A percentile compares a stretch with the other conserved stretches of the same genome.
phyloP scores from a whole-genome alignment of 345 rosid species.

The Cardiospermum halicacabum region DNA sequence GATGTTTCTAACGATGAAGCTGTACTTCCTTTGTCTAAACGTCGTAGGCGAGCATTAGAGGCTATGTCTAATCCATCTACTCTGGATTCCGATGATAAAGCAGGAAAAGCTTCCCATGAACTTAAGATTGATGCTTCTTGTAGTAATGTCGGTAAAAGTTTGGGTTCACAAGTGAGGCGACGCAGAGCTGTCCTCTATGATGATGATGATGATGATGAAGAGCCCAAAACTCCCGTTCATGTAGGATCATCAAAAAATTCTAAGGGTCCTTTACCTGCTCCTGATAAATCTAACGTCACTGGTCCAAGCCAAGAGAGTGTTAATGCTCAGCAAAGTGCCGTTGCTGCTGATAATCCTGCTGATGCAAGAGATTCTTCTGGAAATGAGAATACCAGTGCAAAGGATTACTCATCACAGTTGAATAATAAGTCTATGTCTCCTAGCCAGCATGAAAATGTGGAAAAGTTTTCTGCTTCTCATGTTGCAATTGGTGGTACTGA shows the following conservation, averaged over 20 bases:
- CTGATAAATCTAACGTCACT: constrained; percentile 29
- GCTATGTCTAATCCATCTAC: constrained; percentile 47
- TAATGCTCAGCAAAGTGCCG: constrained; percentile 23
- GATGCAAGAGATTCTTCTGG: constrained; percentile 29
- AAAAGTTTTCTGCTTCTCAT: constrained; percentile 29
- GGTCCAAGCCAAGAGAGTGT: constrained; percentile 23
- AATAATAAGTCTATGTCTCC: constrained; percentile 30
- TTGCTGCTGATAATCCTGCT: constrained; percentile 17
- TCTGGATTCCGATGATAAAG: constrained; percentile 36
- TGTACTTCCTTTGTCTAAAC: constrained; percentile 51
- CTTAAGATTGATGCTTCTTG: constrained; percentile 33
- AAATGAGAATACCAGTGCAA: constrained; percentile 25
- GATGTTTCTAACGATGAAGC: constrained; percentile 53
- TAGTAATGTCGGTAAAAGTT: constrained; percentile 30
- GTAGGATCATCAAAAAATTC: constrained; percentile 40
- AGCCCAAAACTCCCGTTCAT: constrained; percentile 83
- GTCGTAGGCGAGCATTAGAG: constrained; percentile 53
- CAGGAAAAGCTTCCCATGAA: constrained; percentile 32
- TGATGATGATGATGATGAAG: constrained; percentile 58
- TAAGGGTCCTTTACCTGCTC: constrained; percentile 26
- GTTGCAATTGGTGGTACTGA: constrained; percentile 29
- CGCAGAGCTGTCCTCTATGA: constrained; percentile 69
- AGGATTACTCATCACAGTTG: constrained; percentile 28
- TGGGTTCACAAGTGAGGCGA: constrained; percentile 45
- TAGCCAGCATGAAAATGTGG: constrained; percentile 21